phyloP scores from a whole-genome alignment of 2,329 filamentous ascomycete species.

The Tetracladium maxilliforme region DNA sequence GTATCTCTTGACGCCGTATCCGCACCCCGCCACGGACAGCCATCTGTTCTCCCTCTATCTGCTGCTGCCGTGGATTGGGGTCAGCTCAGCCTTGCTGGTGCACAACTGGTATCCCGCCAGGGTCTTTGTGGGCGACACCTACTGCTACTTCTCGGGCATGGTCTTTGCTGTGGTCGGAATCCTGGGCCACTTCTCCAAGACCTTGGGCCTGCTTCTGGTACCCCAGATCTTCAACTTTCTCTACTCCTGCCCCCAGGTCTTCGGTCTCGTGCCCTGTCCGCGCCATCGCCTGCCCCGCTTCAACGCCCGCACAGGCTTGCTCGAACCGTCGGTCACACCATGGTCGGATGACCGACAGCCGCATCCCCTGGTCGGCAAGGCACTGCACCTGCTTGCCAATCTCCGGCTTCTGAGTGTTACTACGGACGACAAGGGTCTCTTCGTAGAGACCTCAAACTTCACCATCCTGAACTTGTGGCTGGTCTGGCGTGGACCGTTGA shows the following conservation, averaged over 20 bases:
- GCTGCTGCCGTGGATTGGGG: slow-evolving; percentile 83
- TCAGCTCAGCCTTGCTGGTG: slow-evolving; percentile 69
- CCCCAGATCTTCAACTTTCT: slow-evolving; percentile 95
- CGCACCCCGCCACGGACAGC: slow-evolving; percentile 87
- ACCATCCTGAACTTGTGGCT: slow-evolving; percentile 94
- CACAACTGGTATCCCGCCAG: slow-evolving; percentile 95
- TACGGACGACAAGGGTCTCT: slow-evolving; percentile 50
- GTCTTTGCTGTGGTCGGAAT: slow-evolving; percentile 96
- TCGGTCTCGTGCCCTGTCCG: slow-evolving; percentile 80
- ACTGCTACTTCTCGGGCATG: slow-evolving; percentile 99
- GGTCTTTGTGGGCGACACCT: slow-evolving; percentile 96
- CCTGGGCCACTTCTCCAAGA: slow-evolving; percentile 95
- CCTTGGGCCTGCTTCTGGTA: slow-evolving; percentile 74
- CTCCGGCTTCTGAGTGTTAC: slow-evolving; percentile 55
- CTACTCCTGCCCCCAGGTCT: slow-evolving; percentile 86
- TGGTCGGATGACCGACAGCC: slow-evolving; percentile 69
- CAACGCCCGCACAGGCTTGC: slow-evolving; percentile 68
- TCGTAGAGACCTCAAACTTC: slow-evolving; percentile 75
- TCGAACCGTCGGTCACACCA: slow-evolving; percentile 74
- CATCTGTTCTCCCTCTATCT: slow-evolving; percentile 95
- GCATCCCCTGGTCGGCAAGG: slow-evolving; percentile 41
- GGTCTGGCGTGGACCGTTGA: slow-evolving; percentile 83
- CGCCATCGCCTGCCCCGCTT: slow-evolving; percentile 83
- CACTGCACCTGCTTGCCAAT: slow-evolving; percentile 52
- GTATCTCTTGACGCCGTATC: slow-evolving; percentile 72